Base-by-base conservation (phyloP, 2,329 filamentous ascomycete species). In the Fusarium gaditjirri region DNA sequence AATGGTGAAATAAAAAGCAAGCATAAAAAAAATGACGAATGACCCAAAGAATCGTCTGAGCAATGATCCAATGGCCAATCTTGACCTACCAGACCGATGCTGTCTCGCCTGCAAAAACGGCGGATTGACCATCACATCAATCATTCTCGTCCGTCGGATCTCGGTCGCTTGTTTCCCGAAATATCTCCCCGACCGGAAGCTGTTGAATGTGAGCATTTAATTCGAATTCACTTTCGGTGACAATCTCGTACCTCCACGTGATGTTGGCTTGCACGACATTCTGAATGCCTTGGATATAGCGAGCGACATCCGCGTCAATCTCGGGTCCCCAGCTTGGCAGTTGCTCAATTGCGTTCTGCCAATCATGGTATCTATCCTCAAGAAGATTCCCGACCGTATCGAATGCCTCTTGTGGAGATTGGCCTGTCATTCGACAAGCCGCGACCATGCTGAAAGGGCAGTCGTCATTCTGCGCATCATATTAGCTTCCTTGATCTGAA, bases 211-310 rank as follows among this genome's bases (percentile, higher is more conserved):
- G 6, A 67, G 31, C 29, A 23, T 23, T 16, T 33, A 5, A 8
- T 27, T 27, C 12, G 6, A 4, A 13, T 14, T 16, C 19, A 31
- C 3, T 8, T 33, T 6, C 8, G 4, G 4, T 5, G 2, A 4
- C 3, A 36, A 9, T 25, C 2, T 33, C 21, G 17, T 50, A 68
- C 65, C 65, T 68, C 65, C 65, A 68, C 16, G 63, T 68, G 42
- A 68, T 23, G 29, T 68, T 68, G 27, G 65, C 65, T 27, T 68
- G 65, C 8, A 68, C 65, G 3, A 68, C 65, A 16, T 68, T 54
- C 6, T 68, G 65, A 10, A 68, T 68, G 3, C 65, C 65, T 29
- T 62, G 25, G 2, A 68, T 38, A 6, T 68, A 68, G 10, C 55
- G 47, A 16, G 38, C 47, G n/a, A 68, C 42, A 13, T 62, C 25